Evolutionary conservation across 495 filamentous ascomycete genomes (phyloP).

Genomic region (Neurospora sp.): DNA sequence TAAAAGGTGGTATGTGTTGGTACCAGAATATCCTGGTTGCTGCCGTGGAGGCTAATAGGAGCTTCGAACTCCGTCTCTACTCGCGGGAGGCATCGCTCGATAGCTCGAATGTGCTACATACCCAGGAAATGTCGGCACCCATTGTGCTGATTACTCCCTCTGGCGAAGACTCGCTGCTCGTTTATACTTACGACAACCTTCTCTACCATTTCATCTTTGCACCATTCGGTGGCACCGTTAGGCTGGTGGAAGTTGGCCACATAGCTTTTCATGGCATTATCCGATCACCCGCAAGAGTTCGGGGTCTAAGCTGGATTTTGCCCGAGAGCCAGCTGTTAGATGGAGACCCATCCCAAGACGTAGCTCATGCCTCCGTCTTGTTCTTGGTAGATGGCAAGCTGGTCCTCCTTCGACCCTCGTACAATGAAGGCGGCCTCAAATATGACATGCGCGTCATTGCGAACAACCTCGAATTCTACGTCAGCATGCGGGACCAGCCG

Average conservation of each 20-base stretch:
- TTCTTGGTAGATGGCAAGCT: constrained; percentile 95
- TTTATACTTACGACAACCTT: constrained; percentile 94
- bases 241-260: constrained; percentile 83
- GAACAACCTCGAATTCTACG: constrained; percentile 91
- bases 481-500: constrained; percentile 78
- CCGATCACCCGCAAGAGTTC: constrained; percentile 79
- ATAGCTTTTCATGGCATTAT: constrained; percentile 97
- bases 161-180: constrained; percentile 87
- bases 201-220: constrained; percentile 91
- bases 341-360: constrained; percentile 93
- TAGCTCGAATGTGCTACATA: constrained; percentile 57
- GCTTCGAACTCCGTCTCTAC: constrained; percentile 83
- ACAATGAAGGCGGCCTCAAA: constrained; percentile 68
- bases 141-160: constrained; percentile 79
- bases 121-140: constrained; percentile 68
- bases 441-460: constrained; percentile 98
- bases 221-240: constrained; percentile 53
- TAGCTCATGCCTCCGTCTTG: constrained; percentile 84
- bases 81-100: constrained; percentile 79
- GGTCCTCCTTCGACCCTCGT: constrained; percentile 79
- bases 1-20: constrained; percentile 97
- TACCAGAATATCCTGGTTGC: constrained; percentile 92
- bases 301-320: constrained; percentile 90
- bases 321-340: constrained; percentile 83
- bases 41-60: constrained; percentile 76